Percentiles rank a stretch among this genome's conserved stretches.
Evolutionary conservation across 2,329 filamentous ascomycete genomes (phyloP).

Genomic region (Beauveria brongniartii): DNA sequence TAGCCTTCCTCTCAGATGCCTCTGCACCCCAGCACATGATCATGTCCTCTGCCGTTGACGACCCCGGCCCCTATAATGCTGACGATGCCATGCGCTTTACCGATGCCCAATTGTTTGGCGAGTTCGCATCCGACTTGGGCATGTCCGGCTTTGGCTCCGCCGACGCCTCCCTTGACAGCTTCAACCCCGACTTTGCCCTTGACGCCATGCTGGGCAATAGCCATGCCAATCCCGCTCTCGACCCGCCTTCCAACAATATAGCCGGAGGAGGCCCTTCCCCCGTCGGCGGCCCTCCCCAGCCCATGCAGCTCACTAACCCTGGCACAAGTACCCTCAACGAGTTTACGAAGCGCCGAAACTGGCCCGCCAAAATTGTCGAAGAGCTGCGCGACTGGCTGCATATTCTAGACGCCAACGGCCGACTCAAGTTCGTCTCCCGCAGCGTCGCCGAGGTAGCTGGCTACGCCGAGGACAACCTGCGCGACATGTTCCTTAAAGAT

Average conservation of each 20-base stretch:
- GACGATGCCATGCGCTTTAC: slow-evolving; percentile 5
- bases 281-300: slow-evolving; percentile 28
- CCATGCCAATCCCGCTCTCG: slow-evolving; percentile 20
- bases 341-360: slow-evolving; percentile 58
- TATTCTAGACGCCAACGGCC: slow-evolving; percentile 76
- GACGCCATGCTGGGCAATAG: slow-evolving; percentile 14
- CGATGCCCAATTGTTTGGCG: slow-evolving; percentile 3
- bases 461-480: slow-evolving; percentile 61
- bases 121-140: slow-evolving; percentile 3
- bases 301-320: slow-evolving; percentile 14
- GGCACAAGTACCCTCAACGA: slow-evolving; percentile 43
- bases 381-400: slow-evolving; percentile 84
- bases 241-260: slow-evolving; percentile 25
- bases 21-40: slow-evolving; percentile 3
- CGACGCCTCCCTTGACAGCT: slow-evolving; percentile 1
- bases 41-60: not conserved
- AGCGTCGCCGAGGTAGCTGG: slow-evolving; percentile 69
- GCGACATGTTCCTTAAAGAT: slow-evolving; percentile 69
- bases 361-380: slow-evolving; percentile 82
- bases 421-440: slow-evolving; percentile 78
- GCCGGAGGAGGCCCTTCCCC: slow-evolving; percentile 36
- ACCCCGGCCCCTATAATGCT: not conserved
- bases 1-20: slow-evolving; percentile 7
- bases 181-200: slow-evolving; percentile 9
- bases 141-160: slow-evolving; percentile 1